phyloP scores from a whole-genome alignment of 1,284 basidiomycete genomes.

The Tylopilus orsonianus region DNA sequence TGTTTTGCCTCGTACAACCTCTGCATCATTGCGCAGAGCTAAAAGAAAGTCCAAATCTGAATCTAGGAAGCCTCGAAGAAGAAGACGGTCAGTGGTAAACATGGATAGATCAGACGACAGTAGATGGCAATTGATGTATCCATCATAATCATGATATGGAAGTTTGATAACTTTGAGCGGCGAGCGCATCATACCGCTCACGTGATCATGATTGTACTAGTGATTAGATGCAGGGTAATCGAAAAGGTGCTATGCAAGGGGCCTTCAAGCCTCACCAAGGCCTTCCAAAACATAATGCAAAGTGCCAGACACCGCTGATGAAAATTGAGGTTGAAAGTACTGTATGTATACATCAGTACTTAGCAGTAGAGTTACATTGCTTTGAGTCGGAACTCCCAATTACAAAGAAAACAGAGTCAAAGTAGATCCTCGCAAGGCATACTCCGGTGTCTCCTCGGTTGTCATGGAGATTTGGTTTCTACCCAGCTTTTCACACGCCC shows the following conservation, averaged over 20 bases:
- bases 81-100: constrained; percentile 16
- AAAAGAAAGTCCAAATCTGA: constrained; percentile 6
- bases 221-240: too few species aligned
- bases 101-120: not conserved
- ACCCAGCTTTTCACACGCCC: constrained; percentile 53
- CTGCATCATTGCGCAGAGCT: constrained; percentile 8
- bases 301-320: too few species aligned
- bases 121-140: too few species aligned
- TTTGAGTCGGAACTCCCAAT: constrained; percentile 56
- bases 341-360: too few species aligned
- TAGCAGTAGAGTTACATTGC: constrained; percentile 64
- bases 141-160: too few species aligned
- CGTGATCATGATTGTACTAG: too few species aligned
- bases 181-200: too few species aligned
- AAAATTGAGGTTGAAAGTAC: too few species aligned
- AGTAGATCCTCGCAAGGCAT: constrained; percentile 43
- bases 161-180: too few species aligned
- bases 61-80: constrained; percentile 10
- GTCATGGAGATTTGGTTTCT: constrained; percentile 67
- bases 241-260: too few species aligned
- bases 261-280: too few species aligned
- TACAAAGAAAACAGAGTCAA: constrained; percentile 51
- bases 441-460: constrained; percentile 58
- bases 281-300: too few species aligned
- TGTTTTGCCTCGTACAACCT: constrained; percentile 10